These are phyloP conservation scores for Vitis riparia DNA, from an alignment of 164 flowering plant genomes.

Conservation along the genomic window DNA sequence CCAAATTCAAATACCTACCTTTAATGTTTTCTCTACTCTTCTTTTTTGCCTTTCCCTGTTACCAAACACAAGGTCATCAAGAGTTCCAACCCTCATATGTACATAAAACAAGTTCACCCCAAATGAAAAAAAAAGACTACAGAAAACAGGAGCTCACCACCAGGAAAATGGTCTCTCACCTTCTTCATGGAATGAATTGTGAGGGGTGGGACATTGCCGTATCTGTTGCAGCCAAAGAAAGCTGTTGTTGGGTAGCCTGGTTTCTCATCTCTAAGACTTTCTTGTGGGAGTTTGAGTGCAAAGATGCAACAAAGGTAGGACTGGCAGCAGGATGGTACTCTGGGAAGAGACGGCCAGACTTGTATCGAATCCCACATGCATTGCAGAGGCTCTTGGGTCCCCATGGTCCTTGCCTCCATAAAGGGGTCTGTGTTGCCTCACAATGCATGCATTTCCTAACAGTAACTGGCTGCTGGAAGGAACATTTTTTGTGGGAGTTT, in stretches of 20 bases:
- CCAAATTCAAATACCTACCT: too few species aligned
- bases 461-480: slow-evolving; percentile 1
- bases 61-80: too few species aligned
- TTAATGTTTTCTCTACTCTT: too few species aligned
- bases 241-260: slow-evolving; percentile 2
- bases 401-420: slow-evolving; percentile 50
- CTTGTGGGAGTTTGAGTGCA: slow-evolving; percentile 52
- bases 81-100: too few species aligned
- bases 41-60: too few species aligned
- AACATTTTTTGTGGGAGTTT: too few species aligned
- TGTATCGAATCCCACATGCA: slow-evolving; percentile 55
- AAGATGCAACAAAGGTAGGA: slow-evolving; percentile 39
- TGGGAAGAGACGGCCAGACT: slow-evolving; percentile 47
- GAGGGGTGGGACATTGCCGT: too few species aligned
- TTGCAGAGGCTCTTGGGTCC: slow-evolving; percentile 56
- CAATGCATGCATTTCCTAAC: slow-evolving; percentile 42
- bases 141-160: too few species aligned
- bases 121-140: too few species aligned
- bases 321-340: slow-evolving; percentile 55
- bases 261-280: slow-evolving; percentile 50
- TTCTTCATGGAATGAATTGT: too few species aligned
- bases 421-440: slow-evolving; percentile 39
- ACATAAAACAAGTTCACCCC: too few species aligned
- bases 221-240: neutral
- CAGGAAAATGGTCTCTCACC: too few species aligned